phyloP scores from a whole-genome alignment of 2,329 filamentous ascomycete genomes.

The Fusarium ramigenum region DNA sequence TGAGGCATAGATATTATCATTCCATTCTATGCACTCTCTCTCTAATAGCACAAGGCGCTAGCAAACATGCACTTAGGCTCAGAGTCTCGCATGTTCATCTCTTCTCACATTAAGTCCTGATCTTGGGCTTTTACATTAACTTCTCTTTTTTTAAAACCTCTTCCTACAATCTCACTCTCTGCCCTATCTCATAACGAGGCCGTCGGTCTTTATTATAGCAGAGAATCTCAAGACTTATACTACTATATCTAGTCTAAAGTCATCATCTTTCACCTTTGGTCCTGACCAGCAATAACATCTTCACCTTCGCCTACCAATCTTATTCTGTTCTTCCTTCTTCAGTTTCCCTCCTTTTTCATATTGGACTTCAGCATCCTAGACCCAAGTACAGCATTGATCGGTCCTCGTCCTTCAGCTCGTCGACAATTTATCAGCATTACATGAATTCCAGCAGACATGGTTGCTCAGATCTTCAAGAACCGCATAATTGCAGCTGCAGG shows the following conservation, averaged over 20 bases:
- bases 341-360: too few relatives aligned
- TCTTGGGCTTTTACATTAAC: neutral
- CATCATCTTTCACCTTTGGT: neutral
- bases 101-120: neutral
- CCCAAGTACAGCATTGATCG: neutral
- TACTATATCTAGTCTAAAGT: neutral
- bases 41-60: neutral
- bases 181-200: too few relatives aligned
- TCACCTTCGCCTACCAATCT: neutral
- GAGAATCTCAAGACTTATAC: too few relatives aligned
- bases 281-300: neutral
- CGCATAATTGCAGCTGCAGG: constrained; percentile 67
- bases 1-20: neutral
- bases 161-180: neutral
- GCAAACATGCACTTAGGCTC: neutral
- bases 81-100: neutral
- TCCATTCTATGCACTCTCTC: neutral
- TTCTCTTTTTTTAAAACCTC: neutral
- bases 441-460: constrained; percentile 36
- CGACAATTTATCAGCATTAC: neutral
- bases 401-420: neutral
- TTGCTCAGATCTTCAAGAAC: constrained; percentile 59
- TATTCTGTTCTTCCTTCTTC: neutral
- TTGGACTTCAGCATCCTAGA: neutral
- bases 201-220: too few relatives aligned